Evolutionary conservation across 345 rosid genomes (phyloP).

Genomic region (Populus ilicifolia): DNA sequence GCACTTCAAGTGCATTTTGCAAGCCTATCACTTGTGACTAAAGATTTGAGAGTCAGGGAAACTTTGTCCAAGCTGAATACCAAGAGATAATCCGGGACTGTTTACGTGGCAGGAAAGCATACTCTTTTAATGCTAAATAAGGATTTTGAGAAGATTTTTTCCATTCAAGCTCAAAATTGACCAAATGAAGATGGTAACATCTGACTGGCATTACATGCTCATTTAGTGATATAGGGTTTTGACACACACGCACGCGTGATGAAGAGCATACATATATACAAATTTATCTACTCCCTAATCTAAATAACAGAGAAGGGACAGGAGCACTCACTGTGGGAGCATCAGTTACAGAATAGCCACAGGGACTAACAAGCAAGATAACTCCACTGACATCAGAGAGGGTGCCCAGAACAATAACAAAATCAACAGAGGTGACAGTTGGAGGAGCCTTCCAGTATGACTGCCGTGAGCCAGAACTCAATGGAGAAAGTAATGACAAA

Average conservation of each 20-base stretch:
- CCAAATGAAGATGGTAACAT: not conserved
- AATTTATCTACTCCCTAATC: conserved; percentile 1
- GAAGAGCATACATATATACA: not conserved
- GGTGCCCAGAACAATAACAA: conserved; percentile 60
- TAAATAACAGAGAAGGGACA: conserved; percentile 1
- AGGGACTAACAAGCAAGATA: conserved; percentile 77
- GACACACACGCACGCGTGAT: not conserved
- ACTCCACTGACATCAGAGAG: conserved; percentile 82
- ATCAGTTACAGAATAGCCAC: conserved; percentile 86
- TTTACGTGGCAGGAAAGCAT: not conserved
- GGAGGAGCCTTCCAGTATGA: conserved; percentile 93
- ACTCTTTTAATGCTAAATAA: not conserved
- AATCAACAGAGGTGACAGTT: conserved; percentile 49
- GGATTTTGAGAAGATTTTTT: too few relatives aligned
- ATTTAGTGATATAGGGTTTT: not conserved
- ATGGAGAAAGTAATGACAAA: conserved; percentile 72
- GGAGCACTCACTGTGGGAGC: conserved; percentile 62
- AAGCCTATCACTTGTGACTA: not conserved
- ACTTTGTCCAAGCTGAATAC: not conserved
- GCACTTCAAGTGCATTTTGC: not conserved
- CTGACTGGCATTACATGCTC: not conserved
- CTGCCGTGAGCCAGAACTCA: conserved; percentile 43
- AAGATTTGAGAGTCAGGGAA: not conserved
- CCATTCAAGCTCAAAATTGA: not conserved
- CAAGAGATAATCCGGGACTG: not conserved